Percentiles rank a stretch among this genome's conserved stretches.
phyloP scores from a whole-genome alignment of 805 yeast species.

The Wickerhamiella shivajii region DNA sequence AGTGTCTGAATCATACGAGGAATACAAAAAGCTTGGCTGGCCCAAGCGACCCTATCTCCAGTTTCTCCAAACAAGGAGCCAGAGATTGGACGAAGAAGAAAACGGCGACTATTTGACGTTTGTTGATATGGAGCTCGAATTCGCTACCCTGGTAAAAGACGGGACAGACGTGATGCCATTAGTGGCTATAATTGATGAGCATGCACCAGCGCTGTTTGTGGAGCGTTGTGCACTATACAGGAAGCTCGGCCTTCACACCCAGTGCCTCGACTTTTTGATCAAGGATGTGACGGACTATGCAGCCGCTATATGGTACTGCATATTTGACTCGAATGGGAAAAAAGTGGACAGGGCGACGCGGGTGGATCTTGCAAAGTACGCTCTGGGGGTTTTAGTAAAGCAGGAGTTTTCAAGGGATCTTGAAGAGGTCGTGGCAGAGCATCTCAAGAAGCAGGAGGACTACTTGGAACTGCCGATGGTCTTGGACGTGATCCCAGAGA shows the following conservation, averaged over 20 bases:
- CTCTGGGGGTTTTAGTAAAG: background rate
- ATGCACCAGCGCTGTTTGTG: conserved; percentile 16
- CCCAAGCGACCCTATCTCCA: conserved; percentile 22
- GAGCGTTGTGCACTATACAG: conserved; percentile 25
- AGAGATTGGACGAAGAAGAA: conserved; percentile 13
- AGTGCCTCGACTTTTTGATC: conserved; percentile 23
- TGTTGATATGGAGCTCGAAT: conserved; percentile 16
- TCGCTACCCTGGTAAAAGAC: conserved; percentile 7
- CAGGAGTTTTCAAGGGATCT: too few relatives aligned
- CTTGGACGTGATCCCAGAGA: background rate
- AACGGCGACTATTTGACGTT: conserved; percentile 17
- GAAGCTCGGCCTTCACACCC: conserved; percentile 23
- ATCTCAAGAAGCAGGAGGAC: conserved; percentile 6
- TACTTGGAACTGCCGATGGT: conserved; percentile 2
- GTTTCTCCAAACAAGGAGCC: conserved; percentile 12
- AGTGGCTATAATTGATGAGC: conserved; percentile 17
- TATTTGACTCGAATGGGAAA: conserved; percentile 13
- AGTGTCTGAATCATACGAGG: conserved; percentile 16
- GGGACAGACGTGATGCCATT: conserved; percentile 9
- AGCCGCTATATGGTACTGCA: conserved; percentile 24
- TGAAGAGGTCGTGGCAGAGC: conserved; percentile 4
- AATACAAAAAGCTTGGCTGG: conserved; percentile 18
- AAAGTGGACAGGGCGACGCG: conserved; percentile 1
- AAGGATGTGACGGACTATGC: conserved; percentile 23
- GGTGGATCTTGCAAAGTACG: conserved; percentile 4